These are phyloP conservation scores for Urostyla sp. DNA, from an alignment of 73 alveolate genomes.

Conservation along the genomic window DNA sequence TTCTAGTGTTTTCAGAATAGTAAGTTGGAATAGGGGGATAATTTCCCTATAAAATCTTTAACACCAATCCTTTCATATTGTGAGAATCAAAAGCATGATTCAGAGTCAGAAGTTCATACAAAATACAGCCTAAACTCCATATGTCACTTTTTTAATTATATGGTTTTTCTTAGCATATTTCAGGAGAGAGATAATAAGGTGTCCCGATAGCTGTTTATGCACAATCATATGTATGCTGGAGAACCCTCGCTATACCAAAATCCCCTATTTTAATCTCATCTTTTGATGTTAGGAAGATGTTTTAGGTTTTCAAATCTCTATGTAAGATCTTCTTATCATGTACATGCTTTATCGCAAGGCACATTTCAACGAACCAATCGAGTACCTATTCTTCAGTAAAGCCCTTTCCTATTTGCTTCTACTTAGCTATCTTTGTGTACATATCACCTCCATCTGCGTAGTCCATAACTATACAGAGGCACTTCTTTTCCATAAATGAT, in stretches of 20 bases:
- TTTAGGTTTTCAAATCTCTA: slow-evolving; percentile 97
- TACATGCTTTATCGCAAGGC: slow-evolving; percentile 96
- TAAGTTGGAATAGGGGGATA: slow-evolving; percentile 83
- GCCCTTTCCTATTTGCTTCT: slow-evolving; percentile 72
- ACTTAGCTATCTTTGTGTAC: slow-evolving; percentile 89
- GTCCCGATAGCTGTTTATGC: slow-evolving; percentile 99
- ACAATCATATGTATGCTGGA: slow-evolving; percentile 94
- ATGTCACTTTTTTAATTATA: slow-evolving; percentile 98
- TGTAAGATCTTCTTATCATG: slow-evolving; percentile 97
- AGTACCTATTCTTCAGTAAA: slow-evolving; percentile 91
- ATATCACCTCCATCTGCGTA: slow-evolving; percentile 99
- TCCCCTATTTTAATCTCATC: slow-evolving; percentile 96
- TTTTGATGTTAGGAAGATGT: slow-evolving; percentile 93
- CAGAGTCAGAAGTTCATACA: slow-evolving; percentile 97
- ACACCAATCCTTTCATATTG: slow-evolving; percentile 91
- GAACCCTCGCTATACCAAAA: slow-evolving; percentile 95
- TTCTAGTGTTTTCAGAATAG: slow-evolving; percentile 71
- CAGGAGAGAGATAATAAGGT: slow-evolving; percentile 99
- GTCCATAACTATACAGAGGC: slow-evolving; percentile 97
- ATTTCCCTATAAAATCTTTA: slow-evolving; percentile 88
- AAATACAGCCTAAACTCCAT: slow-evolving; percentile 99
- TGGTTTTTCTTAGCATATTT: slow-evolving; percentile 97
- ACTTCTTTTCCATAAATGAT: slow-evolving; percentile 90
- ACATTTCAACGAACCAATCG: slow-evolving; percentile 98
- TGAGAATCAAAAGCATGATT: slow-evolving; percentile 99